Base-by-base conservation (phyloP, 2,329 filamentous ascomycete genomes). In the Trichoderma harzianum region DNA sequence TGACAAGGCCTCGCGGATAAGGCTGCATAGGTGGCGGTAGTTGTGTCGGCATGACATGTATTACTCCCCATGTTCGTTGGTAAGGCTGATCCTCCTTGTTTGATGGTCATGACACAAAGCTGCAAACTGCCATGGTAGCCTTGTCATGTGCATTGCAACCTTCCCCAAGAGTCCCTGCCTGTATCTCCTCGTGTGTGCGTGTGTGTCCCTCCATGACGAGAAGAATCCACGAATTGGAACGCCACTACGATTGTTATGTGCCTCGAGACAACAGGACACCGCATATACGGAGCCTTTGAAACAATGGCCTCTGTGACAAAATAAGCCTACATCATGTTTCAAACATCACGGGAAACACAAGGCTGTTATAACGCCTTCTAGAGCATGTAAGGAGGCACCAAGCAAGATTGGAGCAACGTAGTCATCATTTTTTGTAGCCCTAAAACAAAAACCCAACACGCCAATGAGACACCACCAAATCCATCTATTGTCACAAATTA, bases 401-500 rank as follows among this genome's bases (percentile, higher is more conserved):
- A 30, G 43, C 30, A 57, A 24, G 7, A 32, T 58, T 28, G 47
- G 58, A 70, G 68, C 65, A 68, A 53, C 36, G 47, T 30, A 47
- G 32, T 64, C 21, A 64, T 70, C 60, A 43, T 63, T 63, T 70
- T 36, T 69, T 43, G 43, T 30, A 70, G 18, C 47, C 68, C 60
- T 70, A 55, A 64, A 64, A 64, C 14, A 47, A 51, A 63, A 63
- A 51, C 67, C 68, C 60, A n/a, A 70, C 60, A 55, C 68, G 68
- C 68, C 68, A 70, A 64, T 63, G 34, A 32, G 39, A 68, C 28
- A 47, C 53, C 68, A 64, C 36, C 58, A 47, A 63, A 57, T 43
- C 68, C 58, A 24, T 70, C 68, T 70, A 70, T 70, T 70, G 43
- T 32, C 60, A 70, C 68, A 70, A 36, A 70, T 39, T 62, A 60